phyloP scores from a whole-genome alignment of 208 protist genomes.

The Trypanosoma caninum region DNA sequence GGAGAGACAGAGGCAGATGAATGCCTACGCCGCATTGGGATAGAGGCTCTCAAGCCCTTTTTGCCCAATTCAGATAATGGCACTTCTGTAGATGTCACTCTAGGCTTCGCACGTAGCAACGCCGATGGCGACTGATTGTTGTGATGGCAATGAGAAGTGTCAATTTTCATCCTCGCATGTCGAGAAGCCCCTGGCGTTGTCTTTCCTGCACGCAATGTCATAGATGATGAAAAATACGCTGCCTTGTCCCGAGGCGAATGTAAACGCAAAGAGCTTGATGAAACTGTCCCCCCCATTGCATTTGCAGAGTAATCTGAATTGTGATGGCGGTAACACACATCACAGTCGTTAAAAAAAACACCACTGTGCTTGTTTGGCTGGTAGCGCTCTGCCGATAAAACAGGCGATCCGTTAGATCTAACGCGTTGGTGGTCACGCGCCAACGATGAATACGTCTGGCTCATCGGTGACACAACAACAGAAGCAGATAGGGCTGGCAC shows the following conservation, averaged over 20 bases:
- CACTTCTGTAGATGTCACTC: background rate
- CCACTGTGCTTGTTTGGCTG: constrained; percentile 7
- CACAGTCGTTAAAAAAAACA: constrained; percentile 18
- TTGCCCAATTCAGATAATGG: background rate
- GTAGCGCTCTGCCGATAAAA: background rate
- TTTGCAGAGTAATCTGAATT: background rate
- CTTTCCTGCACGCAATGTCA: background rate
- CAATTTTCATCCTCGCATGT: background rate
- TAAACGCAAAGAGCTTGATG: background rate
- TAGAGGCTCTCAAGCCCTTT: background rate
- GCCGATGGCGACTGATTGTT: background rate
- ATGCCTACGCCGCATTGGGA: no score
- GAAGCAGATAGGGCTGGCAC: background rate
- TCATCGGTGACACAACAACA: constrained; percentile 4
- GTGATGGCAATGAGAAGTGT: background rate
- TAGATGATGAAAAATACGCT: background rate
- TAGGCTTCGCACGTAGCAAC: background rate
- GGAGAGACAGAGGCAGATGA: no score
- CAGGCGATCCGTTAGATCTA: background rate
- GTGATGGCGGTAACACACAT: constrained; percentile 13
- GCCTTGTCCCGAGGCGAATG: background rate
- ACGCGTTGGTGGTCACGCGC: background rate
- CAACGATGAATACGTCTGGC: constrained; percentile 4
- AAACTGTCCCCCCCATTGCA: background rate
- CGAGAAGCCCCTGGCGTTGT: background rate